These are phyloP conservation scores for Epichloe sibirici DNA, from an alignment of 2,329 filamentous ascomycete genomes.

Conservation along the genomic window DNA sequence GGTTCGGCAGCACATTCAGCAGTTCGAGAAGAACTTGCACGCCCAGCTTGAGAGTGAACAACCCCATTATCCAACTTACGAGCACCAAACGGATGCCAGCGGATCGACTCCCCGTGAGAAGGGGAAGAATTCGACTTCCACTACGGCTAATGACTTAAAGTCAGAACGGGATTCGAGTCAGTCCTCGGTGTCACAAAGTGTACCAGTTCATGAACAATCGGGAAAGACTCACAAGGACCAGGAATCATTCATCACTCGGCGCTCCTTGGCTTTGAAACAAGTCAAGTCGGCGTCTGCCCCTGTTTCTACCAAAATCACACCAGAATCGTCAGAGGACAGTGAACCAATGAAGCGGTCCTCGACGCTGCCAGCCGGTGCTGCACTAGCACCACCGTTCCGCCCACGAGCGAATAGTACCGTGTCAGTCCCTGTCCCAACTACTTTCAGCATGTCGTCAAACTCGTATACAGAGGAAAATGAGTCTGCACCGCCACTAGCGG, in stretches of 20 bases:
- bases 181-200: slow-evolving; percentile 8
- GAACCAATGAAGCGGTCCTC: slow-evolving; percentile 22
- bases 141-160: slow-evolving; percentile 8
- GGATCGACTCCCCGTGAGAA: slow-evolving; percentile 10
- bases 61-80: slow-evolving; percentile 26
- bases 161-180: slow-evolving; percentile 7
- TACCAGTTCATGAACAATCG: slow-evolving; percentile 5
- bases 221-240: slow-evolving; percentile 6
- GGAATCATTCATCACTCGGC: slow-evolving; percentile 9
- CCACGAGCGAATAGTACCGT: slow-evolving; percentile 21
- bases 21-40: slow-evolving; percentile 36
- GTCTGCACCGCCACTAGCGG: background rate
- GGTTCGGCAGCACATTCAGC: slow-evolving; percentile 32
- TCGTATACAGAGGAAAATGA: slow-evolving; percentile 3
- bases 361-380: slow-evolving; percentile 32
- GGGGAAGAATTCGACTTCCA: slow-evolving; percentile 6
- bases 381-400: slow-evolving; percentile 37
- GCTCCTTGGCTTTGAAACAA: slow-evolving; percentile 15
- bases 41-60: slow-evolving; percentile 35
- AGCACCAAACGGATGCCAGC: slow-evolving; percentile 14
- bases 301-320: slow-evolving; percentile 10
- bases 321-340: slow-evolving; percentile 8
- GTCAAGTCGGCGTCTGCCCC: slow-evolving; percentile 16
- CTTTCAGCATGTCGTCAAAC: background rate
- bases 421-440: slow-evolving; percentile 7